phyloP scores from a whole-genome alignment of 768 basidiomycete genomes.

The Favolaschia claudopus region DNA sequence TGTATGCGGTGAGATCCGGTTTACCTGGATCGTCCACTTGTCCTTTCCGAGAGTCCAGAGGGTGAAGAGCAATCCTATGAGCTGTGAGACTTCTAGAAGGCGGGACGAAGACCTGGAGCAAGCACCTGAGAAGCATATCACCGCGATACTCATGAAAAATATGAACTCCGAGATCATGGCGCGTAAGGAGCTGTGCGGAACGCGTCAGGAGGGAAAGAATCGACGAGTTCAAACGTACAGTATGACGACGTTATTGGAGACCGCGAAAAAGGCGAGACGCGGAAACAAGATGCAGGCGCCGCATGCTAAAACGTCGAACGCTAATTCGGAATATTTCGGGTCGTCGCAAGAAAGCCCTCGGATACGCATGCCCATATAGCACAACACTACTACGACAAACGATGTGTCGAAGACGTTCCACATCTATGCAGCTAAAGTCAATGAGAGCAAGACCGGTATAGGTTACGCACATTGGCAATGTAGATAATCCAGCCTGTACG shows the following conservation, averaged over 20 bases:
- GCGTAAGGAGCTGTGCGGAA: conserved; percentile 66
- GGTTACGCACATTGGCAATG: conserved; percentile 73
- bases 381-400: conserved; percentile 73
- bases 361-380: conserved; percentile 70
- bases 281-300: conserved; percentile 89
- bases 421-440: conserved; percentile 54
- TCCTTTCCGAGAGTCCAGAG: conserved; percentile 54
- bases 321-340: conserved; percentile 62
- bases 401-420: conserved; percentile 92
- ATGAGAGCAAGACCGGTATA: conserved; percentile 6
- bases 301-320: conserved; percentile 86
- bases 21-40: conserved; percentile 23
- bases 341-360: conserved; percentile 65
- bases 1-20: background rate
- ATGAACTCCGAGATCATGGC: conserved; percentile 85
- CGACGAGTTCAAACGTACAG: conserved; percentile 56
- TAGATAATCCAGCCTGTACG: conserved; percentile 59
- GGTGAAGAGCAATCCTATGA: conserved; percentile 44
- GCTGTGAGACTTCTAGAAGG: background rate
- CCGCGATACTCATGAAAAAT: conserved; percentile 80
- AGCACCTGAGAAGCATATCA: conserved; percentile 83
- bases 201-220: background rate
- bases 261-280: conserved; percentile 81
- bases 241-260: conserved; percentile 81
- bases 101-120: conserved; percentile 43